Conservation (phyloP, 768 basidiomycete genomes). For the Obba rivulosa region DNA sequence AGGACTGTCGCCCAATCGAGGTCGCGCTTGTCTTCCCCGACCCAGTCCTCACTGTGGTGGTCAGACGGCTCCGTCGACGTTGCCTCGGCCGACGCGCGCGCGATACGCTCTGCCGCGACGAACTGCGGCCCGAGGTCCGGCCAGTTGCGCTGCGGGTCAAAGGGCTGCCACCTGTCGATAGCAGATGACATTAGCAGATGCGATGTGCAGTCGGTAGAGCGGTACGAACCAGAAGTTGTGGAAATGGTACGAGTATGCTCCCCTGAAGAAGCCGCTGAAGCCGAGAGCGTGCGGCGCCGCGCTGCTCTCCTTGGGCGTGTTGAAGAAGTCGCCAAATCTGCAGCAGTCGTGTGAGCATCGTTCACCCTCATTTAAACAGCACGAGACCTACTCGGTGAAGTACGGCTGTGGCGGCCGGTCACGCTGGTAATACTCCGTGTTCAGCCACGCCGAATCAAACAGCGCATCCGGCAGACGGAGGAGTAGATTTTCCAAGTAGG, state of each 20-base stretch:
- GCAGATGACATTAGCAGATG: background rate
- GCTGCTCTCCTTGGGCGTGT: conserved; percentile 64
- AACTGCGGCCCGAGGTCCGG: conserved; percentile 88
- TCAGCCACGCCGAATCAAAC: conserved; percentile 96
- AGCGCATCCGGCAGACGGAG: conserved; percentile 90
- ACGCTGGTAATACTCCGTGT: conserved; percentile 86
- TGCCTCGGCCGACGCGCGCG: conserved; percentile 41
- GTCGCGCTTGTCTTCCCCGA: conserved; percentile 62
- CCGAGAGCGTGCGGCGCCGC: conserved; percentile 86
- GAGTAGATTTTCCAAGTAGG: conserved; percentile 75
- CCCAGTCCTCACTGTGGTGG: conserved; percentile 44
- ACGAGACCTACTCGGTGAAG: conserved; percentile 65
- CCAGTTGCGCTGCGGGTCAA: conserved; percentile 90
- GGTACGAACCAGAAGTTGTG: conserved; percentile 83
- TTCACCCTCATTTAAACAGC: background rate
- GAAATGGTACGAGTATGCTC: conserved; percentile 94
- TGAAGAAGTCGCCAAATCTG: conserved; percentile 88
- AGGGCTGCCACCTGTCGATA: conserved; percentile 83
- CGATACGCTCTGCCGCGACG: conserved; percentile 63
- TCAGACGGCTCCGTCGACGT: conserved; percentile 29
- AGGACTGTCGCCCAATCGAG: conserved; percentile 90
- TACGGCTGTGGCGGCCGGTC: conserved; percentile 93
- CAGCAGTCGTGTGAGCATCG: background rate
- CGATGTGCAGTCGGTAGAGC: background rate
- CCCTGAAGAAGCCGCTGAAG: conserved; percentile 93